Conservation (phyloP, 2,329 filamentous ascomycete genomes). For the Fusarium pseudoanthophilum region DNA sequence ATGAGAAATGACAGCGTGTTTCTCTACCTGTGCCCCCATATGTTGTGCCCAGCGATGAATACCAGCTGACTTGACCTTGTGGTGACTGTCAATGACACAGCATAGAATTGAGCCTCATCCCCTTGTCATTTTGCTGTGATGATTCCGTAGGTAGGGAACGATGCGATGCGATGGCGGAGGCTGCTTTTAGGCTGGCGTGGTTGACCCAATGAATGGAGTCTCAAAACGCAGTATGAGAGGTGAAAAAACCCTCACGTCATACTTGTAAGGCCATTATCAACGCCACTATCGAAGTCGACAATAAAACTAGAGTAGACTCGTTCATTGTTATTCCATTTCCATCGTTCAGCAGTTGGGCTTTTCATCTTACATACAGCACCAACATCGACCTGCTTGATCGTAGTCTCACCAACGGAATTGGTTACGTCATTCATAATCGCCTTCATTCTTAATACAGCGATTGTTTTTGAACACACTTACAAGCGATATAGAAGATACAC, state of each 20-base stretch:
- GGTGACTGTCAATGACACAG: not conserved
- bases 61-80: not conserved
- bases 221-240: not conserved
- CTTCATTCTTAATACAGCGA: slow-evolving; percentile 1
- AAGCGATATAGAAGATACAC: not conserved
- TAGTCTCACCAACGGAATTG: not conserved
- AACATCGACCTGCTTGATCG: not conserved
- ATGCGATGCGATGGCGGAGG: slow-evolving; percentile 1
- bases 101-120: not conserved
- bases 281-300: slow-evolving; percentile 2
- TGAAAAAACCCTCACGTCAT: slow-evolving; percentile 41
- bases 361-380: not conserved
- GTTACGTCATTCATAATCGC: slow-evolving; percentile 28
- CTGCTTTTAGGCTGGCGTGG: slow-evolving; percentile 12
- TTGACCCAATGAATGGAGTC: slow-evolving; percentile 26
- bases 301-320: not conserved
- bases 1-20: not conserved
- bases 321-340: not conserved
- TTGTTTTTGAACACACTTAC: not conserved
- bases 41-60: not conserved
- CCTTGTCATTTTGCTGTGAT: not conserved
- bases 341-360: not conserved
- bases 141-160: not conserved
- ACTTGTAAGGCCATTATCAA: slow-evolving; percentile 7
- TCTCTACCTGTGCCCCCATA: not conserved